Base-by-base conservation (phyloP, 2,329 filamentous ascomycete genomes). In the Dactylellina cionopaga region DNA sequence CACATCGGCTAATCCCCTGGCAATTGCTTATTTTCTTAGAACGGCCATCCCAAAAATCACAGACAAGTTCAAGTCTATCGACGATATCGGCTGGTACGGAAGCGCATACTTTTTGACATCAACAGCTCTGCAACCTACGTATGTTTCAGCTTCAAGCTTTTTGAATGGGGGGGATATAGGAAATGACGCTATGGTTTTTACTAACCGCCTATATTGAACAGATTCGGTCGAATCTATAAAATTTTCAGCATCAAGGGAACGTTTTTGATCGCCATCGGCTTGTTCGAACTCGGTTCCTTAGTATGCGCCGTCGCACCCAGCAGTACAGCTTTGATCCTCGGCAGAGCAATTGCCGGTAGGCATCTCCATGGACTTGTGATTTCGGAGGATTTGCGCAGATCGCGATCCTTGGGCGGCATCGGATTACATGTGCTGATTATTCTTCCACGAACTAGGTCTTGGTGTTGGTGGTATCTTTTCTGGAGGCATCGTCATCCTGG, bases 391-490 rank as follows among this genome's bases (percentile, higher is more conserved):
- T 35, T n/a, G n/a, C n/a, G n/a, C n/a, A n/a, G n/a, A n/a, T n/a
- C n/a, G n/a, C n/a, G n/a, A n/a, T n/a, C n/a, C n/a, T n/a, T n/a
- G n/a, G n/a, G n/a, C n/a, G n/a, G n/a, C n/a, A n/a, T n/a, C n/a
- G n/a, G n/a, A n/a, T n/a, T n/a, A 13, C 19, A 35, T 13, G 25
- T 54, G 22, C 33, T 55, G 29, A 55, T 13, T 17, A 25, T 24
- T 33, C 27, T 19, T 31, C 33, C 33, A 19, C 11, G 31, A 37
- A 44, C 52, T 51, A 71, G 86, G 86, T 9, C 78, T 84, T 3
- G 86, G 86, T 9, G 86, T 83, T 59, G 85, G 85, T 15, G 86
- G 84, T 35, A 77, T 86, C 55, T 83, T 85, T 64, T 83, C 83
- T 1, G 84, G 84, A n/a, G 81, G 81, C 43, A 81, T 84, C 15